Conservation (phyloP, 2,329 filamentous ascomycete species). For the Fusarium pseudonygamai region DNA sequence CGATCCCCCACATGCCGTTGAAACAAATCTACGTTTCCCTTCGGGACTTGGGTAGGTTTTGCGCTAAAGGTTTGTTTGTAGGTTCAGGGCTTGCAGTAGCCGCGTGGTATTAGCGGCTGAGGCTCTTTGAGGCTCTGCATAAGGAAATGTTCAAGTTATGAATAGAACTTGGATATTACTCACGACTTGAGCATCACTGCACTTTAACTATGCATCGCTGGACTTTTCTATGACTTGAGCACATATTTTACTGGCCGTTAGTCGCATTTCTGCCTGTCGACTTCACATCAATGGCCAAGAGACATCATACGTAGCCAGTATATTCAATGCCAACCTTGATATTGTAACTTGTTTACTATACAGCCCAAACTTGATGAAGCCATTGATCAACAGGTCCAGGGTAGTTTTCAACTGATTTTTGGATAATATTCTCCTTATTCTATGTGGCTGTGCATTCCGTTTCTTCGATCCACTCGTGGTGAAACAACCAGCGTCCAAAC, state of each 20-base stretch:
- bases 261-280: neutral
- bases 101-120: neutral
- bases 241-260: fast-evolving
- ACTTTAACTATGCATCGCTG: fast-evolving
- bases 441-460: neutral
- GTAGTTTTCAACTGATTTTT: fast-evolving
- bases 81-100: neutral
- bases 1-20: neutral
- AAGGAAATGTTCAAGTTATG: neutral
- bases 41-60: neutral
- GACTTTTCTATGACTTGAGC: fast-evolving
- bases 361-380: fast-evolving
- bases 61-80: neutral
- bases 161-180: neutral
- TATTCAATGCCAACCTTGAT: neutral
- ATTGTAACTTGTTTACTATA: too few relatives aligned
- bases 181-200: fast-evolving
- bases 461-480: neutral
- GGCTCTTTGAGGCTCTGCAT: neutral
- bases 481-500: neutral
- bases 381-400: neutral
- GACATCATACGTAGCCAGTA: neutral
- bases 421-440: too few relatives aligned
- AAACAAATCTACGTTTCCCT: neutral
- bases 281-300: neutral